A percentile compares a stretch with the other conserved stretches of the same genome.
phyloP scores from a whole-genome alignment of 345 rosid genomes.

The Rhodamnia argentea region DNA sequence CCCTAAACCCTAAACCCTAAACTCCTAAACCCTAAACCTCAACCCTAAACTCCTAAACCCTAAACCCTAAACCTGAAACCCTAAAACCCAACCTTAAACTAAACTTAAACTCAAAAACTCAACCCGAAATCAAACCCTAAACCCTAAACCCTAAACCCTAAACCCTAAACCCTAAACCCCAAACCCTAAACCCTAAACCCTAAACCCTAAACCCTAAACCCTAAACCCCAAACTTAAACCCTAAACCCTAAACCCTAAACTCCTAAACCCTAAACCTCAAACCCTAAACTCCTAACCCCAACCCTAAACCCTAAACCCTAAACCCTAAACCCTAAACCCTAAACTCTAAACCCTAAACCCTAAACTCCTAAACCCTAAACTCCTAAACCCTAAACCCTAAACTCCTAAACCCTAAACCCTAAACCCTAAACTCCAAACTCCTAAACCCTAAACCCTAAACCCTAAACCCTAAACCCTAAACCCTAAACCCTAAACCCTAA shows the following conservation, averaged over 20 bases:
- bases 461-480: neutral
- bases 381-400: neutral
- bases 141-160: slow-evolving; percentile 1
- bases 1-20: slow-evolving; percentile 8
- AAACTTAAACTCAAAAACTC: neutral
- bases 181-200: slow-evolving; percentile 5
- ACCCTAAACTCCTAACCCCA: neutral
- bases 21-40: slow-evolving; percentile 1
- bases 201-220: slow-evolving; percentile 5
- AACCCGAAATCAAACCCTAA: neutral
- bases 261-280: neutral
- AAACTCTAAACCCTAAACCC: slow-evolving; percentile 1
- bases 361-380: slow-evolving; percentile 2
- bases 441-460: neutral
- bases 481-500: neutral
- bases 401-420: neutral
- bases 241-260: slow-evolving; percentile 6
- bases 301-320: neutral
- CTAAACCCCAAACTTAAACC: too few species aligned
- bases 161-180: neutral
- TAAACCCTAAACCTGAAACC: slow-evolving; percentile 2
- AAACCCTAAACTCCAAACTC: neutral
- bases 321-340: slow-evolving; percentile 1
- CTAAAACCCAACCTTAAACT: slow-evolving; percentile 4
- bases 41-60: slow-evolving; percentile 1